Evolutionary conservation across 768 basidiomycete genomes (phyloP).

Genomic region (Hypholoma sublateritium): DNA sequence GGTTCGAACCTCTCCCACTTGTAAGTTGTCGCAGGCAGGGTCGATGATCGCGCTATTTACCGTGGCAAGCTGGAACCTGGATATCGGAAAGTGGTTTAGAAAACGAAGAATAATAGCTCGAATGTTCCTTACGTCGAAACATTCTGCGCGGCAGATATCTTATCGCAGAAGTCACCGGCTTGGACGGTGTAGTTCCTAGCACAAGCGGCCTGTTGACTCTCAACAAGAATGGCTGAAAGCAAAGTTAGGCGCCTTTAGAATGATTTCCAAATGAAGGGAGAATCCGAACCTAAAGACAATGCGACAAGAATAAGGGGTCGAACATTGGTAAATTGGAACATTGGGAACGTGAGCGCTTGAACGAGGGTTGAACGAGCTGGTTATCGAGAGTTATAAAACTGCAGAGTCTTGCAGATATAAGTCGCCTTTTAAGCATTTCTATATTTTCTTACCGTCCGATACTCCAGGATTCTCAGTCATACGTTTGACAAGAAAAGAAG

Average conservation of each 20-base stretch:
- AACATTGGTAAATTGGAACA: neutral
- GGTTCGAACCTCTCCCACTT: constrained; percentile 41
- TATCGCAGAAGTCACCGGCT: constrained; percentile 52
- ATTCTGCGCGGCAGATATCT: constrained; percentile 43
- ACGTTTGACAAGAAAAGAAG: no score
- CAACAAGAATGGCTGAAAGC: neutral
- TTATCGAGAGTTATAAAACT: neutral
- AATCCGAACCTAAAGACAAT: neutral
- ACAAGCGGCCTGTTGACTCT: constrained; percentile 28
- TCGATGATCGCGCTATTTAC: constrained; percentile 53
- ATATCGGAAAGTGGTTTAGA: neutral
- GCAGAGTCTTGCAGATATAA: neutral
- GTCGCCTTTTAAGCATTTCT: neutral
- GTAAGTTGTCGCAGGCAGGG: constrained; percentile 53
- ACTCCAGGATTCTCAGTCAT: no score
- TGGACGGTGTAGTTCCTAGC: constrained; percentile 49
- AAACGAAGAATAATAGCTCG: neutral
- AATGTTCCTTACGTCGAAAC: constrained; percentile 40
- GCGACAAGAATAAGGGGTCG: neutral
- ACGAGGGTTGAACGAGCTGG: no score
- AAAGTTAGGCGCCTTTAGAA: neutral
- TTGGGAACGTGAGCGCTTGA: neutral
- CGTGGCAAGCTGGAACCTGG: constrained; percentile 54
- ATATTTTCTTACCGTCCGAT: no score
- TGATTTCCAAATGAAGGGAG: neutral